Evolutionary conservation across 2,329 filamentous ascomycete genomes (phyloP).

Genomic region (Endoconidiophora laricicola): DNA sequence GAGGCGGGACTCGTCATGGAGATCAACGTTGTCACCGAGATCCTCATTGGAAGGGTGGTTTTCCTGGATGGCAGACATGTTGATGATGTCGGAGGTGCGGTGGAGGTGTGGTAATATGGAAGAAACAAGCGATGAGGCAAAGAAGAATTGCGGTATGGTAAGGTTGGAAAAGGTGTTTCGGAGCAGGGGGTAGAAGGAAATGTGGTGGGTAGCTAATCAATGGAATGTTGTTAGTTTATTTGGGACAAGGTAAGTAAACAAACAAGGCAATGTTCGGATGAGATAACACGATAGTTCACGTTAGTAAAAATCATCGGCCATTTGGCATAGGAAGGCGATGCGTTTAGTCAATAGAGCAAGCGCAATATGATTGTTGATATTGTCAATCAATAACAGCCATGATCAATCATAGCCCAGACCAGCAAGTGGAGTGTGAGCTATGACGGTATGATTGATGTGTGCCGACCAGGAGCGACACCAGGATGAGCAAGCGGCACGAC

Average conservation of each 20-base stretch:
- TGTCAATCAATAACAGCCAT: too few relatives aligned
- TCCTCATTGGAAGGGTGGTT: constrained; percentile 39
- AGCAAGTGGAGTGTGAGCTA: too few relatives aligned
- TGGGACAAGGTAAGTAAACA: background rate
- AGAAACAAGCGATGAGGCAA: constrained; percentile 12
- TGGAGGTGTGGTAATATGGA: constrained; percentile 5
- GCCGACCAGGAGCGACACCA: too few relatives aligned
- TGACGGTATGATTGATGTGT: too few relatives aligned
- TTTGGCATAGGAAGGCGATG: too few relatives aligned
- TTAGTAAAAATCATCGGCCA: too few relatives aligned
- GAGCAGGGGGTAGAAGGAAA: background rate
- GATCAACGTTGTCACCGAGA: constrained; percentile 44
- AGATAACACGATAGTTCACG: too few relatives aligned
- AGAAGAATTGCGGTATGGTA: constrained; percentile 13
- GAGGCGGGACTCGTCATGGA: constrained; percentile 44
- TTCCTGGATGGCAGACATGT: constrained; percentile 49
- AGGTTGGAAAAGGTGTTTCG: constrained; percentile 8
- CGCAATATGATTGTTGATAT: too few relatives aligned
- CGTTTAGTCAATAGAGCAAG: too few relatives aligned
- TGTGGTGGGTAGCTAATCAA: background rate
- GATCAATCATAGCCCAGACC: too few relatives aligned
- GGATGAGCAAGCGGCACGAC: too few relatives aligned
- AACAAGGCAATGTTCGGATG: too few relatives aligned
- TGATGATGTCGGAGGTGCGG: constrained; percentile 16
- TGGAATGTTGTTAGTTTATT: background rate